Evolutionary conservation across 148 eudicot species (phyloP), one percentile per base, ranked within the genome.

Genomic region (Cornus suecica): DNA sequence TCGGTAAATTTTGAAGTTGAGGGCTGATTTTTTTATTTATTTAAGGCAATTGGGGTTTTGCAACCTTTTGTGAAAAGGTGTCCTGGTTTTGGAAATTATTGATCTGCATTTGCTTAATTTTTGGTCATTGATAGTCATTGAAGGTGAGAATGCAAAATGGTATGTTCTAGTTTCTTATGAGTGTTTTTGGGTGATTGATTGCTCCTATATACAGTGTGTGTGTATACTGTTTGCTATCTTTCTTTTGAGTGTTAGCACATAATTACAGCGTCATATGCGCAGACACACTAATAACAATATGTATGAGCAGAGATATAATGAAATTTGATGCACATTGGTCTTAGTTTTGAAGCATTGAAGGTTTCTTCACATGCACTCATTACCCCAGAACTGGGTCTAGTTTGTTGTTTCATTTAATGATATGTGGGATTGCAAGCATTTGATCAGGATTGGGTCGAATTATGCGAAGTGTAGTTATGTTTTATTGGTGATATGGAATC

Each of bases 61-160:
- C 24, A 2, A 7, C 27, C 54, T 13, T 69, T 23, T 69, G 41
- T 24, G 15, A 41, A 5, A 69, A 69, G 48, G 54, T 69, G 56
- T 25, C 45, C 28, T 11, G 11, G 7, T 48, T 73, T 24, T 10
- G 22, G 29, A 13, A 28, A 42, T 48, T 16, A 48, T 48, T 48
- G 18, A 18, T 48, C 54, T 16, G 54, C 54, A 48, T 16, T 48
- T 48, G 54, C 54, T 58, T 28, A 64, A 20, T 42, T 73, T 20
- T 58, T n/a, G n/a, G 62, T 52, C 28, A 24, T 34, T 13, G 9
- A 28, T 4, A 5, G 62, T 20, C 42, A 13, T 48, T 65, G 70
- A 66, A 29, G 62, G 45, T 8, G 29, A 64, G 28, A 42, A 31
- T 74, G 69, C 76, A 65, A 74, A 28, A 74, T 74, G 77, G 77